Evolutionary conservation across 2,329 filamentous ascomycete genomes (phyloP).

Genomic region (Pestalotiopsis sp.): DNA sequence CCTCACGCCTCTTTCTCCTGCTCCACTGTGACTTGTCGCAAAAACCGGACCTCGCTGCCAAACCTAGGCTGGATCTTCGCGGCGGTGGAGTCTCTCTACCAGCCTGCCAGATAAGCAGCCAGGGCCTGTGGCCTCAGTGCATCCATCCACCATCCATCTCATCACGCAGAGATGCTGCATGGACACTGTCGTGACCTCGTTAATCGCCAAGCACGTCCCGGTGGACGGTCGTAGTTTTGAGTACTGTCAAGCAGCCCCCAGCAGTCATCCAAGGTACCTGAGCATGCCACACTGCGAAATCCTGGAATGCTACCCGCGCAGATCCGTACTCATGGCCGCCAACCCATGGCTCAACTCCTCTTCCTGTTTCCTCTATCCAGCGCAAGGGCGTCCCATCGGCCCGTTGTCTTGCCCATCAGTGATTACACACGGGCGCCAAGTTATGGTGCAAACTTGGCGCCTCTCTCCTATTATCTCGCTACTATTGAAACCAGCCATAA

Average conservation of each 20-base stretch:
- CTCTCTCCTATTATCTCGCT: constrained; percentile 1
- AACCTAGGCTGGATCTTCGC: constrained; percentile 7
- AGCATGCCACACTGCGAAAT: background rate
- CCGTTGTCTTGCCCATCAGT: constrained; percentile 1
- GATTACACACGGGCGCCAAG: background rate
- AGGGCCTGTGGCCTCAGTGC: background rate
- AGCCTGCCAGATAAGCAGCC: constrained; percentile 9
- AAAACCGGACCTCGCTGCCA: background rate
- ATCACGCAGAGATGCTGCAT: background rate
- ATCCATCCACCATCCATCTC: background rate
- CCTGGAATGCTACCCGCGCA: background rate
- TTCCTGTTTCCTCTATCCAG: background rate
- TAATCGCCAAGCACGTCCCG: background rate
- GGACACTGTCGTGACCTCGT: background rate
- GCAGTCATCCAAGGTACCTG: too few species aligned
- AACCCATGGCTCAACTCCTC: background rate
- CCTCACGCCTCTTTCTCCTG: background rate
- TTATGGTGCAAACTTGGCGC: constrained; percentile 4
- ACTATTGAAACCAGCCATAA: background rate
- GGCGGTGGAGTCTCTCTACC: background rate
- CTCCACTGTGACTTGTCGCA: constrained; percentile 9
- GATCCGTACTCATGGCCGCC: background rate
- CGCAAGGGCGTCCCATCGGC: constrained; percentile 7
- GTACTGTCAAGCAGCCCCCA: background rate
- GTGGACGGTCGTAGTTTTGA: background rate